These are phyloP conservation scores for Ogataea trehaloabstinens DNA, from an alignment of 805 yeast genomes.

Conservation along the genomic window DNA sequence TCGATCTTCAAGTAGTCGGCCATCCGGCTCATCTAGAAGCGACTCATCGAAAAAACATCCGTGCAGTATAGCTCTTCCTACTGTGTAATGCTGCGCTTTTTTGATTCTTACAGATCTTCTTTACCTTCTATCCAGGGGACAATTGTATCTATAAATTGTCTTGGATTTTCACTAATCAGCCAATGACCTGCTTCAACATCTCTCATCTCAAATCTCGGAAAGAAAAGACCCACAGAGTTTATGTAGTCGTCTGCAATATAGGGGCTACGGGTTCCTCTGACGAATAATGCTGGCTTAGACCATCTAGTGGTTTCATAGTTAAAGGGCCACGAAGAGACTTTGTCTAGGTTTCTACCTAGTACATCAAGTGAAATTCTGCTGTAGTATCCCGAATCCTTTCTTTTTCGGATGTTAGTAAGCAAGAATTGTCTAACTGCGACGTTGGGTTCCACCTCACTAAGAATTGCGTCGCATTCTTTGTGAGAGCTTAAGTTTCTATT, in stretches of 20 bases:
- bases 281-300: constrained; percentile 71
- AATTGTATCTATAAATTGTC: constrained; percentile 63
- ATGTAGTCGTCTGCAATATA: constrained; percentile 83
- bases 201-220: constrained; percentile 71
- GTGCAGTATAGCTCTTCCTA: no score
- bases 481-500: constrained; percentile 42
- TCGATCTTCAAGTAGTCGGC: no score
- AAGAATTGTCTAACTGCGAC: constrained; percentile 71
- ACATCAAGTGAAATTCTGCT: constrained; percentile 70
- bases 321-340: constrained; percentile 76
- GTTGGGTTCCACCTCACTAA: constrained; percentile 61
- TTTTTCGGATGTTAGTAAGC: constrained; percentile 60
- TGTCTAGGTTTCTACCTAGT: constrained; percentile 62
- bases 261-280: constrained; percentile 72
- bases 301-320: constrained; percentile 52
- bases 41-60: no score
- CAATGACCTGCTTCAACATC: constrained; percentile 90
- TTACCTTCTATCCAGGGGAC: constrained; percentile 56
- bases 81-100: no score
- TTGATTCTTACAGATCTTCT: constrained; percentile 27
- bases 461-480: constrained; percentile 64
- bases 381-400: constrained; percentile 35
- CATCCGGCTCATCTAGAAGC: no score
- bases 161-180: constrained; percentile 85
- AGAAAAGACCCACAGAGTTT: constrained; percentile 68